These are phyloP conservation scores for Triticum monococcum DNA, from an alignment of 176 grass and related monocot species.

Conservation along the genomic window DNA sequence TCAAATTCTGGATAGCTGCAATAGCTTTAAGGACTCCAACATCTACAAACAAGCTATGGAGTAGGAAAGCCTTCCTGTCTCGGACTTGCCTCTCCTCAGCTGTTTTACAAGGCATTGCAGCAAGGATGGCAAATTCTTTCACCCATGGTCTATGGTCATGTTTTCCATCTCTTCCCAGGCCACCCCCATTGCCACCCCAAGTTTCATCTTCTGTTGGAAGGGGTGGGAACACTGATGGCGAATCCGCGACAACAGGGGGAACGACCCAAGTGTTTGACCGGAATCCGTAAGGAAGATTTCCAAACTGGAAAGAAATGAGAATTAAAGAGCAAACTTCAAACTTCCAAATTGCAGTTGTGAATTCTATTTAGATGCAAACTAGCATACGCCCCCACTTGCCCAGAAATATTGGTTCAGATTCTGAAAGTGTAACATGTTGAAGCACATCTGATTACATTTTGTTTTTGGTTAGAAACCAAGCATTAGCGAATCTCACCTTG, in stretches of 20 bases:
- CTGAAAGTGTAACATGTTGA: neutral
- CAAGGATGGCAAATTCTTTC: slow-evolving; percentile 86
- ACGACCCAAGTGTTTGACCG: slow-evolving; percentile 98
- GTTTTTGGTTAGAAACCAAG: neutral
- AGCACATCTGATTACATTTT: neutral
- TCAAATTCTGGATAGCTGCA: slow-evolving; percentile 60
- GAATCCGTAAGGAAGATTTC: slow-evolving; percentile 97
- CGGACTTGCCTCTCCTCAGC: slow-evolving; percentile 91
- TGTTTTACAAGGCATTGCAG: slow-evolving; percentile 94
- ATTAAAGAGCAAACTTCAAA: slow-evolving; percentile 13
- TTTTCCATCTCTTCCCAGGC: slow-evolving; percentile 81
- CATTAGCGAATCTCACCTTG: slow-evolving; percentile 59
- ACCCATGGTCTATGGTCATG: slow-evolving; percentile 68
- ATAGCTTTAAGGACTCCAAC: slow-evolving; percentile 88
- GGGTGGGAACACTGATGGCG: slow-evolving; percentile 70
- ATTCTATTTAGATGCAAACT: slow-evolving; percentile 9
- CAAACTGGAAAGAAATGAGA: slow-evolving; percentile 60
- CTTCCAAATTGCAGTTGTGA: slow-evolving; percentile 2
- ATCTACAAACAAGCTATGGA: slow-evolving; percentile 96
- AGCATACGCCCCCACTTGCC: neutral
- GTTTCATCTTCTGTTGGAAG: slow-evolving; percentile 92
- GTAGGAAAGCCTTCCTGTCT: slow-evolving; percentile 91
- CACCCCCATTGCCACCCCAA: slow-evolving; percentile 84
- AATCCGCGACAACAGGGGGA: slow-evolving; percentile 73
- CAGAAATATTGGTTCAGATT: neutral